Evolutionary conservation across 129 eudicot genomes (phyloP).

Genomic region (Centella asiatica): DNA sequence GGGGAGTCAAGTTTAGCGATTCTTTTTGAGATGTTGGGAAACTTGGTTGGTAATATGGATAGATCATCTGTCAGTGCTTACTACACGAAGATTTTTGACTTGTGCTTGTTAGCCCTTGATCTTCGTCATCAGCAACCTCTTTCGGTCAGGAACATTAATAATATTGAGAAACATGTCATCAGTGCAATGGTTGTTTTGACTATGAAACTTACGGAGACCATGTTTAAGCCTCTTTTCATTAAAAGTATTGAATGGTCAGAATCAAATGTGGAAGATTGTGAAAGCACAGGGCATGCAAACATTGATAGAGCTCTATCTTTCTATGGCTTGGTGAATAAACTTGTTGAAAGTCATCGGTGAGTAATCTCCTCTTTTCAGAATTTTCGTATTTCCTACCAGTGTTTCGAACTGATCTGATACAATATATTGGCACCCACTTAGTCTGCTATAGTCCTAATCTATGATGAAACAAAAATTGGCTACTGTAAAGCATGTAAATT

Average conservation of each 20-base stretch:
- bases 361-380: background rate
- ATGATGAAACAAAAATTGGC: background rate
- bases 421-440: background rate
- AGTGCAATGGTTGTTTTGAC: constrained; percentile 55
- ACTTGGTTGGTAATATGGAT: constrained; percentile 63
- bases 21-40: constrained; percentile 70
- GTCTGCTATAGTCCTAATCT: background rate
- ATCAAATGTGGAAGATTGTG: constrained; percentile 33
- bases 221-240: constrained; percentile 89
- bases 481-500: background rate
- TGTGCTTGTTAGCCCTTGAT: constrained; percentile 75
- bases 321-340: constrained; percentile 64
- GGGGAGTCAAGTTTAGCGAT: constrained; percentile 60
- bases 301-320: constrained; percentile 59
- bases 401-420: background rate
- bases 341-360: constrained; percentile 74
- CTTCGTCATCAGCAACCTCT: constrained; percentile 56
- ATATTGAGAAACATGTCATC: constrained; percentile 64
- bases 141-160: constrained; percentile 41
- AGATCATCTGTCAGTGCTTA: constrained; percentile 51
- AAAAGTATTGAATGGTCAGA: constrained; percentile 91
- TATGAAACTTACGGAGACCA: constrained; percentile 79
- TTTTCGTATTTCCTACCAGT: background rate
- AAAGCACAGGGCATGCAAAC: constrained; percentile 27
- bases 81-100: constrained; percentile 57